A percentile compares a stretch with the other conserved stretches of the same genome.
phyloP scores from a whole-genome alignment of 371 early-diverging fungal genomes.

The Mucor circinelloides region DNA sequence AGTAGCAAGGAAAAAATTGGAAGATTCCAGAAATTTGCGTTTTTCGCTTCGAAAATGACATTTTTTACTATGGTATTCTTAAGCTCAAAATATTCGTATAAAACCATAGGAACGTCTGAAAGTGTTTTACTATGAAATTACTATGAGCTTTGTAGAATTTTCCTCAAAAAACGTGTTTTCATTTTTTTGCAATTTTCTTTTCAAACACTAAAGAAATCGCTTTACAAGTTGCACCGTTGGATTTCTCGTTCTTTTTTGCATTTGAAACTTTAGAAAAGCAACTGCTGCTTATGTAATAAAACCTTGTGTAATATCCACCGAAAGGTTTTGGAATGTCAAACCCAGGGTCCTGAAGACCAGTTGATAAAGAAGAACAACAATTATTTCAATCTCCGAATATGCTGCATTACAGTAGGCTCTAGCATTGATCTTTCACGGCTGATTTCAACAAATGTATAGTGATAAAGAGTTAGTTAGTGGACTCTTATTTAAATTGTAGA shows the following conservation, averaged over 20 bases:
- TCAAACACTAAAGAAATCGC: neutral
- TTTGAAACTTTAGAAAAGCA: neutral
- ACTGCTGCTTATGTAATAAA: neutral
- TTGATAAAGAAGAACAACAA: too few relatives aligned
- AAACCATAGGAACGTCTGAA: neutral
- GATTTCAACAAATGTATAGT: too few relatives aligned
- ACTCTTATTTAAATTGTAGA: too few relatives aligned
- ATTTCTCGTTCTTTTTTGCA: neutral
- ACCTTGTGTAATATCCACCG: neutral
- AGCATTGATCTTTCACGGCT: too few relatives aligned
- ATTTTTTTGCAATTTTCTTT: neutral
- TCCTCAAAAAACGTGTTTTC: neutral
- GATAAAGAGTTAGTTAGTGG: too few relatives aligned
- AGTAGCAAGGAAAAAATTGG: neutral
- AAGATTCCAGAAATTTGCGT: neutral
- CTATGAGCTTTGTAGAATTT: neutral
- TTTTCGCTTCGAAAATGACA: neutral
- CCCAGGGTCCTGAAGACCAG: too few relatives aligned
- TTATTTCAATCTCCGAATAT: too few relatives aligned
- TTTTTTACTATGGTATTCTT: neutral
- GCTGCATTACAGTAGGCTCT: too few relatives aligned
- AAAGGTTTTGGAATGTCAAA: neutral
- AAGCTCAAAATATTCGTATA: neutral
- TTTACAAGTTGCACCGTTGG: neutral
- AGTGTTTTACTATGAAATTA: neutral